Base-by-base conservation (phyloP, 306 rosid genomes). In the Cicer yamashitae region DNA sequence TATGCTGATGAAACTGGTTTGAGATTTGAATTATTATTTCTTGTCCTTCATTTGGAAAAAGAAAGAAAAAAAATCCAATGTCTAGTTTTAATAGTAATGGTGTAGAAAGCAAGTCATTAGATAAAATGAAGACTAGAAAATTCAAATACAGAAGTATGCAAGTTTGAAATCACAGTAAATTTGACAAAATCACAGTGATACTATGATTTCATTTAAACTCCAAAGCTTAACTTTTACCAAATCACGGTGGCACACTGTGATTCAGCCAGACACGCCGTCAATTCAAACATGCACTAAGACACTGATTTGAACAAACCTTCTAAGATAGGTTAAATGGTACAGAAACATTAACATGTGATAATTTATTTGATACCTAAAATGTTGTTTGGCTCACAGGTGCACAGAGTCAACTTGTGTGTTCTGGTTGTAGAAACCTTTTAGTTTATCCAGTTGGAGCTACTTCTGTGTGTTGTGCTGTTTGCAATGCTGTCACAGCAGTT, bases 401-500 rank as follows among this genome's bases (percentile, higher is more conserved):
- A 71, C 99, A 89, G 87, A 89, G 99, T 87, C 99, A 96, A 84
- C 96, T 96, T 39, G 99, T 96, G 15, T 96, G 99, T 82, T 92
- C 98, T 40, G 99, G 99, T 59, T 96, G 99, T 76, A 85, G 93
- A 77, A 96, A 96, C 86, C 97, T 96, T 76, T 81, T 96, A 34
- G 73, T 90, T 22, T 96, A 85, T 84, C 99, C 99, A 8, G 98
- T 80, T 50, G 99, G 99, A 85, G 99, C 99, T 45, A 89, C 89
- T 73, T 92, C 98, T 8, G 97, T 96, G 13, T 96, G 98, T 86
- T 96, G 99, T 82, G 99, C 99, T 61, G 99, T 96, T 80, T 96
- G 99, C 82, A 96, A 88, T 90, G 99, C 93, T 53, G 98, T 96
- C 83, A 96, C 99, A 7, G 82, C 91, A 25, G 99, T 92, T 69